A percentile compares a stretch with the other conserved stretches of the same genome.
Conservation (phyloP, 148 eudicot species). For the Rhododendron mucronatum region DNA sequence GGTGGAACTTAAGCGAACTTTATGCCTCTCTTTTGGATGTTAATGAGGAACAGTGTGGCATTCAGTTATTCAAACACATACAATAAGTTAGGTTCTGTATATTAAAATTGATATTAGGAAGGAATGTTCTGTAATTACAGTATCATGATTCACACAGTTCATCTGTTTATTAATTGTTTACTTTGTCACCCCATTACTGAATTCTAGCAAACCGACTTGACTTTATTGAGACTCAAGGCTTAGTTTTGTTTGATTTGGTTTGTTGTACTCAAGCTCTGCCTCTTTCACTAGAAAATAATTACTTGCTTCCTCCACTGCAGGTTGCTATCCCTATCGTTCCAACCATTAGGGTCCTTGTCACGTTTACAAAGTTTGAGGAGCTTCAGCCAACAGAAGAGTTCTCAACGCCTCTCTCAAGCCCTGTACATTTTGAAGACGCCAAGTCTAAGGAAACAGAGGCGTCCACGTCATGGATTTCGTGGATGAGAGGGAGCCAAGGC, state of each 20-base stretch:
- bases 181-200: neutral
- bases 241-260: neutral
- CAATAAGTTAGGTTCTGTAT: neutral
- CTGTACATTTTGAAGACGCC: constrained; percentile 65
- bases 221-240: neutral
- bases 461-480: constrained; percentile 78
- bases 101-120: neutral
- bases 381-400: constrained; percentile 75
- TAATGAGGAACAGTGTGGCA: neutral
- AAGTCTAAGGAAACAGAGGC: constrained; percentile 61
- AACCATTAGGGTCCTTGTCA: constrained; percentile 82
- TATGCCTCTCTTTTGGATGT: neutral
- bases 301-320: constrained; percentile 32
- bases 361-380: constrained; percentile 94
- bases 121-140: neutral
- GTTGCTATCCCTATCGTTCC: constrained; percentile 95
- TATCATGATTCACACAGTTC: neutral
- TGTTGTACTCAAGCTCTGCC: neutral
- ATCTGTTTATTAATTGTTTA: neutral
- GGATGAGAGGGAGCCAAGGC: constrained; percentile 77
- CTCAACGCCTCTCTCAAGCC: constrained; percentile 90
- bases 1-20: neutral
- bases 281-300: no score
- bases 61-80: neutral
- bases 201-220: neutral